These are phyloP conservation scores for Pseudomassariella vexata DNA, from an alignment of 2,329 filamentous ascomycete species.

Conservation along the genomic window DNA sequence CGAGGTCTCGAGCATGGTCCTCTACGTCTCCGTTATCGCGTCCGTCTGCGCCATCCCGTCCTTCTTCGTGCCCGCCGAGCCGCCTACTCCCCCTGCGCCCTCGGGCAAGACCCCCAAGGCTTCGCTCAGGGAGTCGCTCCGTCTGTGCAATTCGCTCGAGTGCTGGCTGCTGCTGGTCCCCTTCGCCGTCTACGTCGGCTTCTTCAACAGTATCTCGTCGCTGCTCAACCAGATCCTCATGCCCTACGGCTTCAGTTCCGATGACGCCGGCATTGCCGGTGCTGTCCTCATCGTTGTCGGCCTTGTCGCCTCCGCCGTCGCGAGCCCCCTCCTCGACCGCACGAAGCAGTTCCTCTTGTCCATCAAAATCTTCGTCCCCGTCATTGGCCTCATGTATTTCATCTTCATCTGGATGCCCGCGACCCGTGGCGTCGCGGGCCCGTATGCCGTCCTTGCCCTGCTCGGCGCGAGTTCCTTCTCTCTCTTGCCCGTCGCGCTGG, in stretches of 20 bases:
- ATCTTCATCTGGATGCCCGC: constrained; percentile 74
- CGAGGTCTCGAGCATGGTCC: constrained; percentile 74
- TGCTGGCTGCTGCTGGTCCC: constrained; percentile 77
- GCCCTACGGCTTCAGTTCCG: constrained; percentile 79
- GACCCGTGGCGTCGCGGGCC: constrained; percentile 50
- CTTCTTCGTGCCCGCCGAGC: constrained; percentile 71
- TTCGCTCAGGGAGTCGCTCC: constrained; percentile 42
- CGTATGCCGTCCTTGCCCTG: constrained; percentile 69
- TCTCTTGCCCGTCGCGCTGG: constrained; percentile 77
- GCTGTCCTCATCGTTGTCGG: constrained; percentile 86
- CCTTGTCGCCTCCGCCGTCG: constrained; percentile 68
- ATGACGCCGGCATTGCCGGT: constrained; percentile 82
- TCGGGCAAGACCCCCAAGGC: constrained; percentile 57
- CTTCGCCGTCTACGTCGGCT: constrained; percentile 80
- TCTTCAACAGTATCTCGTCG: constrained; percentile 89
- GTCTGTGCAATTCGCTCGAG: constrained; percentile 55
- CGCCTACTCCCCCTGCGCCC: constrained; percentile 71
- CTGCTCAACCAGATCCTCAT: constrained; percentile 85
- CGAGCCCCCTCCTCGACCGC: constrained; percentile 76
- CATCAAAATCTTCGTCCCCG: constrained; percentile 68
- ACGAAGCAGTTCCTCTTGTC: constrained; percentile 72
- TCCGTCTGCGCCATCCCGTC: constrained; percentile 63
- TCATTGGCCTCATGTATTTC: constrained; percentile 70
- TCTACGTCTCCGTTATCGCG: constrained; percentile 52
- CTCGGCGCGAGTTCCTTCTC: constrained; percentile 77